phyloP scores from a whole-genome alignment of 805 yeast genomes.

The Lipomyces spencermartinsiae region DNA sequence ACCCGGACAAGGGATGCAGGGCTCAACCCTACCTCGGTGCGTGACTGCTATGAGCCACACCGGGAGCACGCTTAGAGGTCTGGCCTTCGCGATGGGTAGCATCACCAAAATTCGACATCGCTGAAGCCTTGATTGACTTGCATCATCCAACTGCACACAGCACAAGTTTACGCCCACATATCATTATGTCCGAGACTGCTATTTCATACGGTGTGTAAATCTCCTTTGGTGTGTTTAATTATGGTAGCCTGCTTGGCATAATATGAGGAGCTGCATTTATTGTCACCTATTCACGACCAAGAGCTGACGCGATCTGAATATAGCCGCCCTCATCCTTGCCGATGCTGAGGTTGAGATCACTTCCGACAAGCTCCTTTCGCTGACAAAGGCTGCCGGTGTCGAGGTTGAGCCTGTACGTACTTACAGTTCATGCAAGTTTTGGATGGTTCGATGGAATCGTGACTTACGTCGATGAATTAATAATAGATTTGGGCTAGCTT shows the following conservation, averaged over 20 bases:
- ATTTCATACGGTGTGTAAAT: constrained; percentile 68
- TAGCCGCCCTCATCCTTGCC: constrained; percentile 96
- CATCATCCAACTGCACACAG: neutral
- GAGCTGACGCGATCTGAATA: neutral
- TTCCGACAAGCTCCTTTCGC: constrained; percentile 78
- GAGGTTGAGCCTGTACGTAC: constrained; percentile 64
- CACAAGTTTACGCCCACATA: neutral
- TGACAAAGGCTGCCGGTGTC: constrained; percentile 84
- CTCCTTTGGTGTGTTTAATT: neutral
- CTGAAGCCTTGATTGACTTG: neutral
- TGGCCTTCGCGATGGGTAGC: neutral
- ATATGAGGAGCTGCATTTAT: neutral
- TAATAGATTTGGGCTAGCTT: constrained; percentile 80
- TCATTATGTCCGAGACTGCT: constrained; percentile 64
- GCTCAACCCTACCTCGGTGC: neutral
- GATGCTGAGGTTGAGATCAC: constrained; percentile 96
- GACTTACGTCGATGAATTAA: neutral
- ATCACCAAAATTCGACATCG: neutral
- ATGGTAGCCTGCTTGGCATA: neutral
- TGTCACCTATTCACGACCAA: neutral
- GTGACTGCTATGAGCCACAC: neutral
- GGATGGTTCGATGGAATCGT: neutral
- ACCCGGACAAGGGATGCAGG: neutral
- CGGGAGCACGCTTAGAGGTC: neutral
- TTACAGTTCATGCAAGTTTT: neutral